Evolutionary conservation across 148 eudicot genomes (phyloP).

Genomic region (Rhododendron molle): DNA sequence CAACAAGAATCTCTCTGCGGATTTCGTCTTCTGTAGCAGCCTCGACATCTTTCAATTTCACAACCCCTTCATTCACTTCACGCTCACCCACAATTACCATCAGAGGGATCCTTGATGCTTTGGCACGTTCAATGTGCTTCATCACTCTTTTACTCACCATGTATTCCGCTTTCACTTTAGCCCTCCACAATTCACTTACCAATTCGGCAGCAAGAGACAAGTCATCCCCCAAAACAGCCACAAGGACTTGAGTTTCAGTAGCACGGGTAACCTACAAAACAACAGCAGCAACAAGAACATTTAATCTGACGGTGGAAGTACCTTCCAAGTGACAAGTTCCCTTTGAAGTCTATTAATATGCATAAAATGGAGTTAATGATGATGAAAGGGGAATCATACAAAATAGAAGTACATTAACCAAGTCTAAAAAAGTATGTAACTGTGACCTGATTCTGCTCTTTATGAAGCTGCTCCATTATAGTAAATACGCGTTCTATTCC

Average conservation of each 20-base stretch:
- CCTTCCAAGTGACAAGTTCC: background rate
- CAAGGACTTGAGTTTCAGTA: conserved; percentile 84
- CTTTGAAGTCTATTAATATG: background rate
- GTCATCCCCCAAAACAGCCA: conserved; percentile 69
- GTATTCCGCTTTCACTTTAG: conserved; percentile 65
- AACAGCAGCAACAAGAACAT: background rate
- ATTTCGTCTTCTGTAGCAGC: conserved; percentile 43
- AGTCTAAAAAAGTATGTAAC: background rate
- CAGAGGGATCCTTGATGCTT: conserved; percentile 63
- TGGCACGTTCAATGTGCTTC: conserved; percentile 79
- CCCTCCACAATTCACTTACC: conserved; percentile 68
- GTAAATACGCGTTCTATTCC: conserved; percentile 97
- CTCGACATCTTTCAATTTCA: conserved; percentile 57
- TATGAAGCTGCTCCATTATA: conserved; percentile 88
- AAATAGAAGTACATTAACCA: background rate
- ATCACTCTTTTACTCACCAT: conserved; percentile 42
- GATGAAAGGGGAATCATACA: background rate
- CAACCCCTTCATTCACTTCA: conserved; percentile 59
- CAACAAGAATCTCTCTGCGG: conserved; percentile 46
- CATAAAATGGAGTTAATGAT: background rate
- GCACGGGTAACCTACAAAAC: conserved; percentile 64
- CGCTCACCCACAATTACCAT: conserved; percentile 76
- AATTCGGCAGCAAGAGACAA: conserved; percentile 59
- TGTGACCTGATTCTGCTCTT: conserved; percentile 71
- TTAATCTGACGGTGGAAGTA: background rate